Base-by-base conservation (phyloP, 768 basidiomycete genomes). In the Cystoderma amianthinum region DNA sequence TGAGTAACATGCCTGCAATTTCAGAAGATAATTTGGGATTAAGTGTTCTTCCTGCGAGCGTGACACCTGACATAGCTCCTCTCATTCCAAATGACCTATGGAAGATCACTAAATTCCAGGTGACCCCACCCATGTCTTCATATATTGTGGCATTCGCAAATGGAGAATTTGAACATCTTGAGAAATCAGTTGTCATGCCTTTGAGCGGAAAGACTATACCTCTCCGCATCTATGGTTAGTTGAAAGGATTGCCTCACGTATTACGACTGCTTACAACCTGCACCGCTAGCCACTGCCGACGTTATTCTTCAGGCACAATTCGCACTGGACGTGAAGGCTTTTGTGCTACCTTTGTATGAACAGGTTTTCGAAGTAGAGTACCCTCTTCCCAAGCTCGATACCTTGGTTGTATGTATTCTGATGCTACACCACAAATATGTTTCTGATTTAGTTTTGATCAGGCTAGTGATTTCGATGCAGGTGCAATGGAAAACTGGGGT, bases 401-500 rank as follows among this genome's bases (percentile, higher is more conserved):
- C n/a, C n/a, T n/a, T n/a, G n/a, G n/a, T n/a, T n/a, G n/a, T n/a
- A n/a, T n/a, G n/a, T n/a, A n/a, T n/a, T n/a, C n/a, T n/a, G n/a
- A n/a, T n/a, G n/a, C n/a, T n/a, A n/a, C n/a, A n/a, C n/a, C n/a
- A n/a, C n/a, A n/a, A n/a, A n/a, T n/a, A n/a, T n/a, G n/a, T n/a
- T n/a, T n/a, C n/a, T n/a, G n/a, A n/a, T n/a, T n/a, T n/a, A n/a
- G n/a, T 16, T 11, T 28, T 16, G 5, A 35, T 17, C 23, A 79
- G 74, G 92, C 81, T 3, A 76, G 75, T 39, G 93, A 96, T 57
- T 96, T 96, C 50, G 92, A 95, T 54, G n/a, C n/a, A 68, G 77
- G 82, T 44, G 85, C 85, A 3, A 93, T 94, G 93, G 94, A 96
- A 62, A 93, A 92, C 59, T 92, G 87, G 87, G 90, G 88, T 19